Conservation (phyloP, 805 yeast genomes). For the Wickerhamomyces ciferrii region DNA sequence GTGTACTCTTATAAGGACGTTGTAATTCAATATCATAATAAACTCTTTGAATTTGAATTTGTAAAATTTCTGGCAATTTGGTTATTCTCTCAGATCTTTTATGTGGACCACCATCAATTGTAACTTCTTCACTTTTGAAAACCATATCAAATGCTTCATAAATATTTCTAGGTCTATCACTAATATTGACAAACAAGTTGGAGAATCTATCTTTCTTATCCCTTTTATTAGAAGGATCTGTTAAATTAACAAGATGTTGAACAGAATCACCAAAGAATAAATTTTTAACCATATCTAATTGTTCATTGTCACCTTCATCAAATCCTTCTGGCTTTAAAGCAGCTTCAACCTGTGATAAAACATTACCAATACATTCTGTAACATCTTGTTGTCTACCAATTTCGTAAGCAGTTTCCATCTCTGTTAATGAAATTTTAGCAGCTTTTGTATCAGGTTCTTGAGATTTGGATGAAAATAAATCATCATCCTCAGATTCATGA, state of each 20-base stretch:
- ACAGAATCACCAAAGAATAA: constrained; percentile 83
- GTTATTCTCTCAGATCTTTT: constrained; percentile 68
- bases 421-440: constrained; percentile 43
- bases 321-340: constrained; percentile 64
- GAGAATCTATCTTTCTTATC: constrained; percentile 69
- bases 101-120: constrained; percentile 63
- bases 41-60: constrained; percentile 91
- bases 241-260: constrained; percentile 61
- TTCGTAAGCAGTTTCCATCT: constrained; percentile 69
- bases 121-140: constrained; percentile 66
- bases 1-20: constrained; percentile 76
- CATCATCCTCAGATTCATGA: not conserved
- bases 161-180: constrained; percentile 82
- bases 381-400: constrained; percentile 95
- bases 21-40: constrained; percentile 73
- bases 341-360: constrained; percentile 83
- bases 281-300: constrained; percentile 71
- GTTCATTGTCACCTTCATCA: constrained; percentile 72
- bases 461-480: constrained; percentile 2
- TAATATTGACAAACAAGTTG: constrained; percentile 78
- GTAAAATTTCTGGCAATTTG: constrained; percentile 75
- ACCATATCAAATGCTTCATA: constrained; percentile 88
- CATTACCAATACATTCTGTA: constrained; percentile 94
- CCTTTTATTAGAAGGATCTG: constrained; percentile 30
- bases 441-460: constrained; percentile 9